Base-by-base conservation (phyloP, 805 yeast genomes). In the Candida insectorum region DNA sequence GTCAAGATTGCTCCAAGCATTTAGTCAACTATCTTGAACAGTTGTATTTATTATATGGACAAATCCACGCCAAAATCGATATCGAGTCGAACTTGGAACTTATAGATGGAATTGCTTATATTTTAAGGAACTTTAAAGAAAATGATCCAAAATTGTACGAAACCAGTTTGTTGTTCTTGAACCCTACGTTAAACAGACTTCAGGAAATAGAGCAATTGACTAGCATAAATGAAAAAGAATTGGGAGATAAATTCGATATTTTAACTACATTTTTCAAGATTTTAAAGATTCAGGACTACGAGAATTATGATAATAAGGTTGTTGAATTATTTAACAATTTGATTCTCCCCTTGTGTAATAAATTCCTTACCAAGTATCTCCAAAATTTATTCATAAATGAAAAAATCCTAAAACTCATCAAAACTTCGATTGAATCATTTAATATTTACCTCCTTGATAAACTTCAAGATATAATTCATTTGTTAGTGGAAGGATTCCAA, bases 41-140 rank as follows among this genome's bases (percentile, higher is more conserved):
- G 54, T 67, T 93, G 36, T 78, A 81, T 46, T 69, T 75, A 43
- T 79, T 93, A 40, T 91, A 87, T 58, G 73, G 75, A 32, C 65
- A 63, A 33, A 65, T 73, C 6, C 65, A 67, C 31, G 62, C 65
- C 23, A 53, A 65, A 18, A 61, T 88, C 24, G 95, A 85, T 48
- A 55, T 75, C 18, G 78, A 77, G 33, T 80, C 95, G 1, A 62
- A 82, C 25, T 78, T 77, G 51, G 95, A 89, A 52, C 73, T 89
- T 30, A 79, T 89, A 12, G 95, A 89, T 55, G 98, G 97, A 23
- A 70, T 93, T 39, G 89, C 94, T 4, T 85, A 87, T 43, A 83
- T 93, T 26, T 69, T 93, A 31, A 71, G 72, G 31, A 77, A 79
- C 31, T 80, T 79, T 40, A 71, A 77, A 5, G 62, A 62, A 16